Percentiles rank a stretch among this genome's conserved stretches.
These are phyloP conservation scores for Ceratobasidium sp. DNA, from an alignment of 1,284 basidiomycete species.

Conservation along the genomic window DNA sequence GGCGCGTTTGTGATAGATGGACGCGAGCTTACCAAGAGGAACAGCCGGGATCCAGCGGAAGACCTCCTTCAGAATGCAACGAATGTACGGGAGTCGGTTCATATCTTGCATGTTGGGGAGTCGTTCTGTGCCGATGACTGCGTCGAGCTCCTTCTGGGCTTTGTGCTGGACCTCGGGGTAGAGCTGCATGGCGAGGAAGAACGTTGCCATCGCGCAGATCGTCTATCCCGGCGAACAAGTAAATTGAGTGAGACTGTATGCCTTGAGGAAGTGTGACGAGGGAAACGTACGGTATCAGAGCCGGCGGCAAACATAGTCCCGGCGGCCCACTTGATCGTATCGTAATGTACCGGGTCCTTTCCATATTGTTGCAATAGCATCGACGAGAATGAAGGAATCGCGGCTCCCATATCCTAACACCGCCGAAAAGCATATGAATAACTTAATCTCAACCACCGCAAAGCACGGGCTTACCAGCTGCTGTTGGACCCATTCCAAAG, in stretches of 20 bases:
- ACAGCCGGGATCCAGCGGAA: constrained; percentile 29
- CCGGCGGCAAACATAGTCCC: constrained; percentile 43
- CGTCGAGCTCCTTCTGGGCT: constrained; percentile 53
- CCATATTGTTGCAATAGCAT: constrained; percentile 36
- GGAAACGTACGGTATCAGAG: constrained; percentile 31
- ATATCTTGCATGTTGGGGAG: constrained; percentile 40
- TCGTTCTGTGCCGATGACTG: constrained; percentile 48
- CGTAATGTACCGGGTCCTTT: constrained; percentile 27
- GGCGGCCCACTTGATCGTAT: constrained; percentile 41
- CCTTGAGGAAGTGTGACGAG: no score
- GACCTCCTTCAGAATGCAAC: constrained; percentile 37
- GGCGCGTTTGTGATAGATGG: not conserved
- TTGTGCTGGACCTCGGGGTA: constrained; percentile 51
- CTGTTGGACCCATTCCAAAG: constrained; percentile 33
- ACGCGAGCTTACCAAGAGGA: constrained; percentile 26
- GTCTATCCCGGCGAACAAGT: constrained; percentile 30
- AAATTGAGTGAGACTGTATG: not conserved
- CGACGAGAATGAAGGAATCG: constrained; percentile 34
- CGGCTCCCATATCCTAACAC: constrained; percentile 14
- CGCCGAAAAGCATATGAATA: not conserved
- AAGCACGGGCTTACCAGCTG: constrained; percentile 21
- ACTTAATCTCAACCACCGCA: not conserved
- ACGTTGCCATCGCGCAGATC: constrained; percentile 48
- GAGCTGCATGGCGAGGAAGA: constrained; percentile 53
- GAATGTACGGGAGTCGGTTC: constrained; percentile 27